Base-by-base conservation (phyloP, 202 grass and related monocot genomes). In the Schoenoplectus triqueter region DNA sequence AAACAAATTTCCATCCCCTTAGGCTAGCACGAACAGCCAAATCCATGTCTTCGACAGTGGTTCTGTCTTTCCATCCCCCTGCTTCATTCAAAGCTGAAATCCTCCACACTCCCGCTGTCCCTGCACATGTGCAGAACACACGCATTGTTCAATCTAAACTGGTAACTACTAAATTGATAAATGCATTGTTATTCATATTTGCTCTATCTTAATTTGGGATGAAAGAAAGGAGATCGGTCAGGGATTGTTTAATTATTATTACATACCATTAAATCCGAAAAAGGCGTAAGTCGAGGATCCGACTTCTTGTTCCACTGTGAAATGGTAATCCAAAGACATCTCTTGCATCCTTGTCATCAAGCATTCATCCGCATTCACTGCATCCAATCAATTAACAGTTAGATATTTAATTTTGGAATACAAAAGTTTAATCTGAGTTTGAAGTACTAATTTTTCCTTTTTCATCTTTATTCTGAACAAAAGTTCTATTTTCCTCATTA, bases 261-360 rank as follows among this genome's bases (percentile, higher is more conserved):
- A 59, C 14, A 59, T 80, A 94, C 95, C 95, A 4, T 97, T 94
- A 92, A 97, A 97, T 5, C 92, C 92, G 19, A 94, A 97, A 87
- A 97, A 97, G 64, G 95, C 90, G 22, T 91, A 78, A 11, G 76
- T 86, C 7, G 90, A 91, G 52, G 95, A 97, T 5, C 92, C 89
- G 44, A 82, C 92, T 87, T 94, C 95, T 80, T 97, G 95, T 73
- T 97, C 95, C 69, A 97, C 92, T 0, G 89, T 92, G 39, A 92
- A 97, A 85, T 97, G 95, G 81, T 94, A 94, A 78, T 97, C 95
- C 82, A 97, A 21, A 13, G 95, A 97, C 86, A 97, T 97, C 83
- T 97, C 92, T 87, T 97, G 95, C 92, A 97, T 94, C 85, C 92
- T 97, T 60, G 95, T 94, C 95, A 97, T 89, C 88, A 97, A 88